Evolutionary conservation across 306 rosid species (phyloP), one percentile per base, ranked within the genome.

Genomic region (Pachyrhizus erosus): DNA sequence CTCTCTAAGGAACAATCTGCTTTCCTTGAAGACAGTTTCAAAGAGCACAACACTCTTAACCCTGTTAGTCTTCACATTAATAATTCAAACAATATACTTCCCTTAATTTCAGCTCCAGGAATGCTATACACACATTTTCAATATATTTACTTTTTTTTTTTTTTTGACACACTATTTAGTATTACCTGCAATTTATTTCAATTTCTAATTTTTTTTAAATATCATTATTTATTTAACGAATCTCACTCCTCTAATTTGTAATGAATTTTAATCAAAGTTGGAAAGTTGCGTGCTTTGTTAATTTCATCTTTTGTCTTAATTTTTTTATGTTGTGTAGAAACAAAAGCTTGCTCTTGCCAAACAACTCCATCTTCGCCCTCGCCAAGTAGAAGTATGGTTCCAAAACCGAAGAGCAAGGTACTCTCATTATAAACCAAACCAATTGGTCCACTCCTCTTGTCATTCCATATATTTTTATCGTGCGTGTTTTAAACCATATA

Each of bases 371-470:
- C 99, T 96, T 49, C 91, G 96, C 7, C 98, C 99, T 3, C 91
- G 99, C 11, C 99, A 96, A 84, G 99, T 96, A 7, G 99, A 96
- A 80, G 99, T 96, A 2, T 96, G 99, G 99, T 96, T 96, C 79
- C 99, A 96, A 80, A 96, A 96, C 79, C 83, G 99, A 87, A 87
- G 99, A 87, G 98, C 99, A 76, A 96, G 99, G 99, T 95, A 86
- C 57, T 55, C 39, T 61, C 21, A 9, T 26, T 6, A 4, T 5
- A 17, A 13, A 78, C 17, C 93, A 97, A 93, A 91, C 83, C 98
- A 95, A 31, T 11, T 49, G 20, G 9, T 14, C 21, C 40, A 46
- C 45, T 64, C 3, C 12, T 76, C 7, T 15, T 57, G 2, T 21
- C 5, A 52, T 18, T 11, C 21, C 55, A 49, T 43, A 43, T 43